phyloP scores from a whole-genome alignment of 2,329 filamentous ascomycete species.

The Microthyrium microscopicum region DNA sequence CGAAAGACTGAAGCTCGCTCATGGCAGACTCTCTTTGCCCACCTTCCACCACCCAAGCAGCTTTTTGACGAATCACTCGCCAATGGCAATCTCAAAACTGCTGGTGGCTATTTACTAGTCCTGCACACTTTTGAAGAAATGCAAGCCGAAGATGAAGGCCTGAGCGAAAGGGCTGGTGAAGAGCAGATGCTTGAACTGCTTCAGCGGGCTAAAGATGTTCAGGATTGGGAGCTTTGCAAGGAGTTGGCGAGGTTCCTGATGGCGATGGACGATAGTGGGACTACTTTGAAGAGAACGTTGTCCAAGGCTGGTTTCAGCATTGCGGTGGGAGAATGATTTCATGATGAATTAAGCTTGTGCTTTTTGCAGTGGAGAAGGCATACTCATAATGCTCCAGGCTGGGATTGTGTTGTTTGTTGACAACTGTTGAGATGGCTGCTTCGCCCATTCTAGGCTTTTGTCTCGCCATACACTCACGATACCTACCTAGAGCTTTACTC shows the following conservation, averaged over 20 bases:
- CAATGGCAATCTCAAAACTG: slow-evolving; percentile 78
- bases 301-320: slow-evolving; percentile 29
- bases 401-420: too few relatives aligned
- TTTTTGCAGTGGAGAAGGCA: too few relatives aligned
- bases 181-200: slow-evolving; percentile 71
- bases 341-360: too few relatives aligned
- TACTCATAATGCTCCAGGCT: too few relatives aligned
- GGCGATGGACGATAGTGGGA: slow-evolving; percentile 74
- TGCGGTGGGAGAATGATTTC: too few relatives aligned
- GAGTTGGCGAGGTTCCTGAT: slow-evolving; percentile 91
- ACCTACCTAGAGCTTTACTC: too few relatives aligned
- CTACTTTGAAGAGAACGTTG: slow-evolving; percentile 58
- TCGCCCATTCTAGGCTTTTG: too few relatives aligned
- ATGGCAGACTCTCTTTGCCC: slow-evolving; percentile 85
- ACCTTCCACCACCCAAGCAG: slow-evolving; percentile 76
- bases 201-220: slow-evolving; percentile 61
- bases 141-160: slow-evolving; percentile 45
- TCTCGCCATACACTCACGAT: too few relatives aligned
- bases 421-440: too few relatives aligned
- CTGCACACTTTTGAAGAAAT: slow-evolving; percentile 59
- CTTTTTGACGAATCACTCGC: slow-evolving; percentile 86
- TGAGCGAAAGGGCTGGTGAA: slow-evolving; percentile 40
- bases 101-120: slow-evolving; percentile 88
- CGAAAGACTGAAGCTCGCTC: slow-evolving; percentile 91
- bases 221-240: slow-evolving; percentile 90